phyloP scores from a whole-genome alignment of 2,329 filamentous ascomycete genomes.

The Phoma herbarum region DNA sequence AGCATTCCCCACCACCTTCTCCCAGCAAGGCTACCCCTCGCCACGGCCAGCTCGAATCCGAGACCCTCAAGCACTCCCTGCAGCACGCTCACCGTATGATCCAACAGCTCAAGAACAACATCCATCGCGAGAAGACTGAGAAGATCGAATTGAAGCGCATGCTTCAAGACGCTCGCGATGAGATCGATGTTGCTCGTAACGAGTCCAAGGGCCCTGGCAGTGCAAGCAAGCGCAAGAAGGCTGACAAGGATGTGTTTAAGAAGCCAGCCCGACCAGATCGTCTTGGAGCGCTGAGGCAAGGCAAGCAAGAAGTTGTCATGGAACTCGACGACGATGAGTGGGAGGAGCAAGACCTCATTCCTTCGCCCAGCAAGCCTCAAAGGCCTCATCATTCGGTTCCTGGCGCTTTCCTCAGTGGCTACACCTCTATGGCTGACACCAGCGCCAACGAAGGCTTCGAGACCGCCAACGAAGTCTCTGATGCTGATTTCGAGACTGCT shows the following conservation, averaged over 20 bases:
- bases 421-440: conserved; percentile 47
- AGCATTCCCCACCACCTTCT: conserved; percentile 89
- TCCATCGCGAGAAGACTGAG: conserved; percentile 98
- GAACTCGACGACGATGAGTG: conserved; percentile 78
- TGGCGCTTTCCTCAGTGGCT: conserved; percentile 43
- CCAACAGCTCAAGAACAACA: conserved; percentile 91
- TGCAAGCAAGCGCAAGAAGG: conserved; percentile 65
- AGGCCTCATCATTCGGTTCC: conserved; percentile 38
- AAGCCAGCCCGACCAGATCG: conserved; percentile 77
- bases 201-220: conserved; percentile 58
- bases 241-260: conserved; percentile 69
- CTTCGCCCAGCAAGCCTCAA: conserved; percentile 60
- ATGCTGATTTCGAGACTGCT: conserved; percentile 73
- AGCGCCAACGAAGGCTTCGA: conserved; percentile 74
- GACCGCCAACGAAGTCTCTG: conserved; percentile 76
- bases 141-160: conserved; percentile 95
- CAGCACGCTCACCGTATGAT: conserved; percentile 96
- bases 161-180: conserved; percentile 93
- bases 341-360: conserved; percentile 77
- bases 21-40: conserved; percentile 91
- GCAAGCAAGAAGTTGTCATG: conserved; percentile 77
- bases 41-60: conserved; percentile 90
- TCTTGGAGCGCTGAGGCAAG: conserved; percentile 77
- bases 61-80: conserved; percentile 93
- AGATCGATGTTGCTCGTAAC: conserved; percentile 75